Percentiles rank a stretch among this genome's conserved stretches.
phyloP scores from a whole-genome alignment of 257 asterid genomes.

The Plantago ovata region DNA sequence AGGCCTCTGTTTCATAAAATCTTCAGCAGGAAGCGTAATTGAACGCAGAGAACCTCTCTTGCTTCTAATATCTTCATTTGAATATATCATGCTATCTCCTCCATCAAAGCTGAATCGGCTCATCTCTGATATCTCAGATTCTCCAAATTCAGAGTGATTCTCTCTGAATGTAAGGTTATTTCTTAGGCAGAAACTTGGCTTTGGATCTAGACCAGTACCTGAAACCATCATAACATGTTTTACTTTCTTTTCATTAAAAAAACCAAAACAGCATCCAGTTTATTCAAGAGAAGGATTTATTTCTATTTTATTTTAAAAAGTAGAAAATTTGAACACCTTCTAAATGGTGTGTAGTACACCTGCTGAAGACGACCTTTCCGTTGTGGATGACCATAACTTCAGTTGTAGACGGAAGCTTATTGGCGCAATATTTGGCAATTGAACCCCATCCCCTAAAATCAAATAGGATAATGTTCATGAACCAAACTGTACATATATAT shows the following conservation, averaged over 20 bases:
- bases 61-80: conserved; percentile 35
- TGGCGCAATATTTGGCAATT: conserved; percentile 77
- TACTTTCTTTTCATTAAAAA: conserved; percentile 3
- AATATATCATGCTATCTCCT: conserved; percentile 24
- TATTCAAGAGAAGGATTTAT: neutral
- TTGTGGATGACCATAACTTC: conserved; percentile 75
- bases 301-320: too few species aligned
- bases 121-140: conserved; percentile 52
- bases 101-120: conserved; percentile 55
- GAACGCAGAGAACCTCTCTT: conserved; percentile 48
- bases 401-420: conserved; percentile 51
- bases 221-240: conserved; percentile 13
- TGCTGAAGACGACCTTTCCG: conserved; percentile 65
- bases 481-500: neutral
- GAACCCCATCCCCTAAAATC: conserved; percentile 64
- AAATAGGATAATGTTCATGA: conserved; percentile 21
- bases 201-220: conserved; percentile 26
- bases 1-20: conserved; percentile 60
- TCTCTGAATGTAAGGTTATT: conserved; percentile 29
- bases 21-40: conserved; percentile 65
- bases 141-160: conserved; percentile 54
- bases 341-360: conserved; percentile 33
- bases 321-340: conserved; percentile 31
- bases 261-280: neutral
- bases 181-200: neutral